Percentiles rank a stretch among this genome's conserved stretches.
These are phyloP conservation scores for Trichoderma reesei DNA, from an alignment of 495 filamentous ascomycete species.

Conservation along the genomic window DNA sequence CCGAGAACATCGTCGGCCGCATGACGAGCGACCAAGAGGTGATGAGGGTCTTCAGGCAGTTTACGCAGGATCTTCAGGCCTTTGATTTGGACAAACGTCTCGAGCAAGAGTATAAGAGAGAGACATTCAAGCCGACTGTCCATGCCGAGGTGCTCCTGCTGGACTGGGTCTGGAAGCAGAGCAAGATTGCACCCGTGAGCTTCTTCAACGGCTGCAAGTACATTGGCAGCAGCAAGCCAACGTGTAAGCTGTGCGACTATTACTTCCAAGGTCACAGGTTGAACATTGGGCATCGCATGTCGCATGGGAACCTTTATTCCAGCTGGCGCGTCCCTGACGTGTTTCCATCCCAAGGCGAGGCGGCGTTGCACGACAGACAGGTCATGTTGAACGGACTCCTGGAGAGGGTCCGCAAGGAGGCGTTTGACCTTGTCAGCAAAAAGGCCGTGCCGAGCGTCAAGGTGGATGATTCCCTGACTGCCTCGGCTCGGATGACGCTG, in stretches of 20 bases:
- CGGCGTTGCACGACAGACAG: background rate
- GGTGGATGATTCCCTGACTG: background rate
- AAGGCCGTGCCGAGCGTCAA: background rate
- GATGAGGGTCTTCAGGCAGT: background rate
- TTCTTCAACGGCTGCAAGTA: slow-evolving; percentile 26
- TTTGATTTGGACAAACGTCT: slow-evolving; percentile 1
- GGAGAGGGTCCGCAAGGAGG: background rate
- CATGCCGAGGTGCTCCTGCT: slow-evolving; percentile 11
- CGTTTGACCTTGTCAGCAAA: background rate
- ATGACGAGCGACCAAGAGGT: background rate
- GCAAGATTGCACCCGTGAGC: slow-evolving; percentile 8
- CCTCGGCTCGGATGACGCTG: background rate
- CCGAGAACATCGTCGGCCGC: background rate
- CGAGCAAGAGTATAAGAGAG: background rate
- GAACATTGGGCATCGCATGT: slow-evolving; percentile 18
- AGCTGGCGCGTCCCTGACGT: slow-evolving; percentile 26
- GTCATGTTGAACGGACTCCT: background rate
- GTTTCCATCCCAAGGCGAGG: slow-evolving; percentile 1
- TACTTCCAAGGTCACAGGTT: slow-evolving; percentile 23
- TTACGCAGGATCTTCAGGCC: background rate
- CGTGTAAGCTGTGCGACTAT: slow-evolving; percentile 26
- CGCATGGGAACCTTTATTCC: slow-evolving; percentile 27
- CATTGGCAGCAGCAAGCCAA: slow-evolving; percentile 32
- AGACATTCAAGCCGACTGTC: background rate
- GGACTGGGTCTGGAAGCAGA: background rate